phyloP scores from a whole-genome alignment of 768 basidiomycete species.

The Baorangia bicolor region DNA sequence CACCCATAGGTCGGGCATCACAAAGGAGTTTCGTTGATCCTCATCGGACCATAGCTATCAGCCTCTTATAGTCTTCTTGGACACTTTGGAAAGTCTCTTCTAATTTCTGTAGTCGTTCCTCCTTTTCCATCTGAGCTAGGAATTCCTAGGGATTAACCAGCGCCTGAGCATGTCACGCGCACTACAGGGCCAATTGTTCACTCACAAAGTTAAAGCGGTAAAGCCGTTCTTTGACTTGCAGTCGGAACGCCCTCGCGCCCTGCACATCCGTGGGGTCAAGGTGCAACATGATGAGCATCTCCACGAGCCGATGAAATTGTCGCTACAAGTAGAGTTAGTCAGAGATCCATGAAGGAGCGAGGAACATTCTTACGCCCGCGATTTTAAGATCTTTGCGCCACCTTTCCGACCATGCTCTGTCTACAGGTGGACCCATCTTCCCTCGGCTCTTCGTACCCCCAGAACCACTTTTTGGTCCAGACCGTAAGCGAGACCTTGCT shows the following conservation, averaged over 20 bases:
- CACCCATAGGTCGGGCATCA: constrained; percentile 13
- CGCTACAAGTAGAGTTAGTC: constrained; percentile 48
- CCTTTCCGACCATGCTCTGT: constrained; percentile 73
- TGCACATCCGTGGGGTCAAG: constrained; percentile 61
- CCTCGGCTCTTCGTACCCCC: constrained; percentile 38
- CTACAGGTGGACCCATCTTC: constrained; percentile 74
- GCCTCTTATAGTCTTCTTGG: constrained; percentile 78
- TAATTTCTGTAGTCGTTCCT: constrained; percentile 84
- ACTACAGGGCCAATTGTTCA: constrained; percentile 6
- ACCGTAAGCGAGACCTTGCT: constrained; percentile 39
- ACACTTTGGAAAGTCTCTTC: constrained; percentile 93
- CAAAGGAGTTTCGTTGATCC: neutral
- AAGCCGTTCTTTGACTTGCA: constrained; percentile 93
- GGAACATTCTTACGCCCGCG: constrained; percentile 60
- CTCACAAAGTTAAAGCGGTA: constrained; percentile 94
- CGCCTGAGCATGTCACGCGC: neutral
- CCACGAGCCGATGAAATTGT: constrained; percentile 88
- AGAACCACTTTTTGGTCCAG: constrained; percentile 22
- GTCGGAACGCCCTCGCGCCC: constrained; percentile 63
- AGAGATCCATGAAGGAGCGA: neutral
- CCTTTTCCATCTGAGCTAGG: constrained; percentile 81
- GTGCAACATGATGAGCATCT: constrained; percentile 82
- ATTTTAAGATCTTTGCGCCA: constrained; percentile 87
- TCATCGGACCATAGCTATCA: constrained; percentile 53
- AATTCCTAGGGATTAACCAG: constrained; percentile 59